Evolutionary conservation across 352 stramenopile genomes (phyloP), one percentile per base, ranked within the genome.

Genomic region (Phytopythium cucurbitacearum): DNA sequence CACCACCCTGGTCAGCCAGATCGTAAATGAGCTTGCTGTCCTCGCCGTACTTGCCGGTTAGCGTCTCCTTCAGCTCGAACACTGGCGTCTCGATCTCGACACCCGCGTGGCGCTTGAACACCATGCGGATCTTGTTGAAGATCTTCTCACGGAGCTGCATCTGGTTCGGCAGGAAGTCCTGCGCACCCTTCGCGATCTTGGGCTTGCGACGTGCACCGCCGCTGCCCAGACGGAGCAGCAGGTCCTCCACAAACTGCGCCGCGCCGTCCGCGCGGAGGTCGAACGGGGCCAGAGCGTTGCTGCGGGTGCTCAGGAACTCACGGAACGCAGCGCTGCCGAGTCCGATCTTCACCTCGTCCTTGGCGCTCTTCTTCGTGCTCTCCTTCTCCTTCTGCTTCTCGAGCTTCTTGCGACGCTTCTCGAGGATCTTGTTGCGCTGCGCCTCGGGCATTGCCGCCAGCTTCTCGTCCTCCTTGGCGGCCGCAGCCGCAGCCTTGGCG

Each of bases 11-110:
- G 74, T 99, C 97, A 11, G 96, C 96, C 46, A 99, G 78, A 62
- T 99, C 96, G 73, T 99, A 99, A 65, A 99, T 99, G 21, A 99
- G 89, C 73, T 99, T 99, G 61, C 78, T 96, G 71, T 99, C 96
- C 69, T 99, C 97, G 43, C 97, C 97, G 71, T 99, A 99, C 73
- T 99, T 99, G 51, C 97, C 97, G 11, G 94, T 99, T 11, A 99
- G 78, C 40, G 97, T 99, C 64, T 99, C 96, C 65, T 99, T 99
- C 35, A 99, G 80, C 76, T 99, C 97, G 61, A 99, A 99, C 21
- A 99, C 96, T 12, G 97, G 97, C 13, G 97, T 99, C 62, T 97
- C 91, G 62, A 99, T 99, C 72, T 99, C 95, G 5, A 99, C 96
- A 40, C 94, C 97, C 5, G 95, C 97, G 73, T 99, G 97, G 62